Evolutionary conservation across 1,284 basidiomycete genomes (phyloP), one percentile per base, ranked within the genome.

Genomic region (Gymnopus androsaceus): DNA sequence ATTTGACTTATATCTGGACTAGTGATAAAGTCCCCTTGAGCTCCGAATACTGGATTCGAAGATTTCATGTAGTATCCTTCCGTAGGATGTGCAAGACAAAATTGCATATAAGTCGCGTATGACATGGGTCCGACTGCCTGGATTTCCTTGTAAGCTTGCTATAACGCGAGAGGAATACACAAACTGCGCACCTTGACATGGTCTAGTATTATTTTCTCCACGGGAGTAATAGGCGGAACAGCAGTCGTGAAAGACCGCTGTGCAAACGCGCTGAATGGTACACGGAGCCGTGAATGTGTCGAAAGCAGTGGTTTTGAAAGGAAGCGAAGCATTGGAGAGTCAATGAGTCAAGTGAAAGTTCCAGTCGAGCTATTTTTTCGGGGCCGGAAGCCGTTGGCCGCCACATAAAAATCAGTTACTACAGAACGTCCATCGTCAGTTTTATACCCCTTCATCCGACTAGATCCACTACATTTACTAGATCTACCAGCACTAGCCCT

Each of bases 1-100:
- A 94, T 85, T 70, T 98, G 95, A 63, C 87, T 92, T 54, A 99
- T 98, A 69, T 99, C 97, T 1, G 97, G 97, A 61, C 90, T 94
- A 1, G 97, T 99, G 37, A 94, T 90, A 66, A 99, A 99, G 74
- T 99, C 97, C 3, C 97, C 97, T 33, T 81, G 78, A 0, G 83
- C 65, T 9, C 97, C 97, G 65, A 99, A 92, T 2, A 98, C 88
- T 37, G 86, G 79, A 57, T 88, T 79, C 4, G 72, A 63, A 0
- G 83, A 76, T 54, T 88, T 87, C 78, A 88, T 90, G 74, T 98
- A 97, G 72, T 98, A 98, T 0, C 95, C 95, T 57, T 92, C 77
- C 0, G 82, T 87, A 1, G 94, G 93, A 71, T 97, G 94, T 0
- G 87, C 82, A 3, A 97, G 81, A 64, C 92, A 95, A 60, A 93